Evolutionary conservation across 2,329 filamentous ascomycete genomes (phyloP), one percentile per base, ranked within the genome.

Genomic region (Magnaporthiopsis poae): DNA sequence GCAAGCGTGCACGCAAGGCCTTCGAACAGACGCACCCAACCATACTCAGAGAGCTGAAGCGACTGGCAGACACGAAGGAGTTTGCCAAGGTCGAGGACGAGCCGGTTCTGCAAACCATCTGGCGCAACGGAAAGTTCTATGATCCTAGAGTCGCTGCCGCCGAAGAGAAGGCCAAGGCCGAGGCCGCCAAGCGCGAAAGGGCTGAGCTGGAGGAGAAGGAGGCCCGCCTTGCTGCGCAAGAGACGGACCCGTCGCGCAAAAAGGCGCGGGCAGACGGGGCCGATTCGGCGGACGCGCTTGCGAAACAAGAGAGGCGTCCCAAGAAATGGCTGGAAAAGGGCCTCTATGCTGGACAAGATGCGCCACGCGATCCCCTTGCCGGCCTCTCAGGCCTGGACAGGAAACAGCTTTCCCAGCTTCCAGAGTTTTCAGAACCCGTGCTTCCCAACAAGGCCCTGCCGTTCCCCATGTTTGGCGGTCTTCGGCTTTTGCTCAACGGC

Each of bases 291-390:
- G 70, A 69, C 15, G 72, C 75, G 33, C 70, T 70, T 12, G 68
- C 69, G 11, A 63, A 63, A 18, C 79, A 77, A 69, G 77, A 79
- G 69, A 79, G 83, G 66, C 82, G 80, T 56, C 78, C 81, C 65
- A 96, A 96, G 80, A 88, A 87, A 70, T 98, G 90, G 85, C 81
- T 96, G 66, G 81, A 83, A 65, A 90, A 92, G 75, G 95, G 94
- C 12, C 81, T 98, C 18, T 98, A 96, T 73, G 88, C 91, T 0
- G 95, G 95, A 35, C 94, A 97, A 75, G 82, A 88, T 36, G 78
- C 77, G 8, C 82, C 84, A 0, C 69, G 73, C 8, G 82, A 86
- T 67, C 73, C 79, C 9, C 74, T 74, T 62, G 79, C 81, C 70
- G 81, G 82, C 5, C 76, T 87, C n/a, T 82, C 78, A 3, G 66